phyloP scores from a whole-genome alignment of 2,329 filamentous ascomycete species.

The Fusarium floridanum region DNA sequence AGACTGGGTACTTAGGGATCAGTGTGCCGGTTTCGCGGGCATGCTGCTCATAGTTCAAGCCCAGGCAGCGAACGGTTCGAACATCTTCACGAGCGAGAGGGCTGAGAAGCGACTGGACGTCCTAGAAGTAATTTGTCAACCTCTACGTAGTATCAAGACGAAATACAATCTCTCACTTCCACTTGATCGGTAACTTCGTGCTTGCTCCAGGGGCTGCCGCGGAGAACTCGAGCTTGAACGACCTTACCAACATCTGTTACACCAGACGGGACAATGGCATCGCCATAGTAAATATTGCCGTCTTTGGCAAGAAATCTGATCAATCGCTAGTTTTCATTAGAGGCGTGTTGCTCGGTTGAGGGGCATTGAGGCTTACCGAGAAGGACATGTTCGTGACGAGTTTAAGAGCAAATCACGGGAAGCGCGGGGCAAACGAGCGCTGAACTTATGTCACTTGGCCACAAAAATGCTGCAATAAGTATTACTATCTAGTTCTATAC shows the following conservation, averaged over 20 bases:
- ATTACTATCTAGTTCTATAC: not conserved
- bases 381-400: not conserved
- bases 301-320: not conserved
- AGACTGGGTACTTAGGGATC: not conserved
- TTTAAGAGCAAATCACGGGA: not conserved
- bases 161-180: not conserved
- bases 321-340: not conserved
- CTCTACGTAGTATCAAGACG: too few species aligned
- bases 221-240: not conserved
- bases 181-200: not conserved
- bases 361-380: not conserved
- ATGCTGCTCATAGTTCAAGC: not conserved
- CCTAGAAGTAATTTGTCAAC: not conserved
- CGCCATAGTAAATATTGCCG: not conserved
- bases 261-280: not conserved
- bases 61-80: not conserved
- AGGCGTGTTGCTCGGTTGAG: too few species aligned
- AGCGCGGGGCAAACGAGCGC: not conserved
- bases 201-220: not conserved
- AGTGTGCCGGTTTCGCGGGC: not conserved
- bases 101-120: not conserved
- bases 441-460: not conserved
- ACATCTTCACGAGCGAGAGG: not conserved
- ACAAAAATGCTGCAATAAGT: not conserved
- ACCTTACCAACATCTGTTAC: not conserved